Evolutionary conservation across 2,329 filamentous ascomycete species (phyloP), one percentile per base, ranked within the genome.

Genomic region (Colletotrichum costaricense): DNA sequence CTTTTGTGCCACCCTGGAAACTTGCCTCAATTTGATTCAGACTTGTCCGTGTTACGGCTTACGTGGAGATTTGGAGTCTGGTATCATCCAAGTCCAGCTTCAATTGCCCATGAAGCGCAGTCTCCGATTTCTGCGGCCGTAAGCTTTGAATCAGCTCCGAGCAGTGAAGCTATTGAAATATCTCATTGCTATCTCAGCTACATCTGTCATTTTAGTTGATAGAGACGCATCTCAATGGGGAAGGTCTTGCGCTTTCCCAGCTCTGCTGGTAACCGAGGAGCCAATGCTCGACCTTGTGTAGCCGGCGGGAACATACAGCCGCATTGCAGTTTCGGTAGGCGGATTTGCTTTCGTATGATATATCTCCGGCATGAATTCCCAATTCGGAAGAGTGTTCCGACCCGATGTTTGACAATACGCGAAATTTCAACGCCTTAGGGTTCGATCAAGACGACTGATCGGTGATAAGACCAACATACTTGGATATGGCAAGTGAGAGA

Each of bases 301-400:
- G 62, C 64, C n/a, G 7, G 52, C 64, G 64, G 64, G n/a, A 63
- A 69, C 57, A 16, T 28, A 42, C 69, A 63, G 68, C 33, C 22
- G n/a, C 35, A 35, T 35, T 12, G 2, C 28, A 35, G 11, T 19
- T 9, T 67, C 3, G 46, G 28, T 54, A 58, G 7, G 16, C 49
- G 16, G 33, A 35, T 63, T 28, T 16, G 22, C 28, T 30, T 14
- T 69, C 33, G 22, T 42, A 52, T 38, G 57, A 26, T 63, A 30
- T 69, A 62, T 63, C 12, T 56, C 28, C 64, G 64, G 64, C 35
- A 63, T 14, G 11, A 16, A 9, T 52, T 72, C 64, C 35, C 12
- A 8, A 62, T n/a, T 24, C 30, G 46, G 55, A 24, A 4, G 26
- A 35, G 16, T n/a, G 16, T 12, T 19, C 64, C 26, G 46, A 19